These are phyloP conservation scores for Albatrellus sp. DNA, from an alignment of 1,284 basidiomycete species.

Conservation along the genomic window DNA sequence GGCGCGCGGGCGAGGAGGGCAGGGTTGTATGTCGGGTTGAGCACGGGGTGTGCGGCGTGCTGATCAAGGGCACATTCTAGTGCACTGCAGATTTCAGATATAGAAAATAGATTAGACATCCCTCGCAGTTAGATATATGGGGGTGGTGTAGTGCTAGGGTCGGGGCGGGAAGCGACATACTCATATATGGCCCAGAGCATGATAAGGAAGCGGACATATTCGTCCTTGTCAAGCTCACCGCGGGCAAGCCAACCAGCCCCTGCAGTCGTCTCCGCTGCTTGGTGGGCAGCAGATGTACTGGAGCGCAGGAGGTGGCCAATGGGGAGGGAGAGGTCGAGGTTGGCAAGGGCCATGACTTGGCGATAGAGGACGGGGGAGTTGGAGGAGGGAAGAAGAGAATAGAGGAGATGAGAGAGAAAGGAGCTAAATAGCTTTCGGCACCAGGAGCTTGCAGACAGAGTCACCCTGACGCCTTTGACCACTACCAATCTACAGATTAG, in stretches of 20 bases:
- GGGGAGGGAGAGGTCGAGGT: slow-evolving; percentile 31
- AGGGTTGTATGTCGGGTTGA: slow-evolving; percentile 65
- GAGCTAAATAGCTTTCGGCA: no score
- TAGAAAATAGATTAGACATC: neutral
- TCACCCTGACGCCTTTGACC: no score
- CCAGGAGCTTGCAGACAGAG: no score
- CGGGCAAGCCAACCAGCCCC: slow-evolving; percentile 49
- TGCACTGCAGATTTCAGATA: slow-evolving; percentile 24
- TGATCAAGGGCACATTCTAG: slow-evolving; percentile 56
- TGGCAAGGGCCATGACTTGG: slow-evolving; percentile 10
- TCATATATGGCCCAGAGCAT: slow-evolving; percentile 72
- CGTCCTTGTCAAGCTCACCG: slow-evolving; percentile 48
- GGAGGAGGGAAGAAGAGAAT: slow-evolving; percentile 2
- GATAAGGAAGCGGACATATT: slow-evolving; percentile 62
- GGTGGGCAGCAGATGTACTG: slow-evolving; percentile 50
- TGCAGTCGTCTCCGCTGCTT: slow-evolving; percentile 44
- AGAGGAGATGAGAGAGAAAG: neutral
- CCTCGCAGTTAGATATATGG: no score
- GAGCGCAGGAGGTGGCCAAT: slow-evolving; percentile 38
- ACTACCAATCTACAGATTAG: no score
- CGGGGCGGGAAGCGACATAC: slow-evolving; percentile 29
- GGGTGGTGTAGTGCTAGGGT: neutral
- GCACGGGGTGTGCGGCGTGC: slow-evolving; percentile 47
- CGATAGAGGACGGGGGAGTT: slow-evolving; percentile 18
- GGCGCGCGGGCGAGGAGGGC: slow-evolving; percentile 49